Evolutionary conservation across 805 yeast genomes (phyloP), one percentile per base, ranked within the genome.

Genomic region (Saccharomyces paradoxus): DNA sequence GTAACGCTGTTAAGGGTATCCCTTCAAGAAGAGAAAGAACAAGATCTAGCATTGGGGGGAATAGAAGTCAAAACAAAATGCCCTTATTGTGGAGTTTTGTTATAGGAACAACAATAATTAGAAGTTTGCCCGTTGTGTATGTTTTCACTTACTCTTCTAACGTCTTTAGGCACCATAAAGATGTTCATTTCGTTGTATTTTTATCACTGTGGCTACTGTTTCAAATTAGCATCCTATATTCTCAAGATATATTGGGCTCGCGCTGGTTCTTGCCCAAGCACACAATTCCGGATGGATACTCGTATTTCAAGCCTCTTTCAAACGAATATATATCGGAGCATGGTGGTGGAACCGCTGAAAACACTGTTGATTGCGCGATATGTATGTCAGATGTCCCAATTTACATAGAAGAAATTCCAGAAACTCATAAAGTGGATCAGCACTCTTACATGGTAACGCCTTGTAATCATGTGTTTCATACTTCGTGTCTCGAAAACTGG

Each of bases 401-500:
- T 1, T 62, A 65, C 49, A 63, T 67, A 2, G 66, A 65, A 22
- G 71, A 67, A n/a, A 53, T 64, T 4, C 60, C 65, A 30, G 67
- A 64, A 50, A 67, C 72, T 1, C 70, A 68, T 48, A 60, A 59
- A 3, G 83, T 83, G 24, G 70, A 66, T 50, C 31, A 55, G 26
- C 74, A 81, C 59, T 70, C 74, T 12, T 86, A 84, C 63, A 86
- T 87, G 94, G 81, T 89, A 2, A 89, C 98, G 0, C 97, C 97
- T 1, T 91, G 98, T 69, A 77, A 83, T 46, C 98, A 91, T 68
- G 82, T 89, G 9, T 92, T 90, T 79, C 97, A 91, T 66, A 79
- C 89, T 1, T 83, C 80, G n/a, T 91, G 98, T 71, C 73, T 92
- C 58, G 95, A 88, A 65, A 82, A 80, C 58, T 92, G 97, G 97